These are phyloP conservation scores for Penicillium sp. DNA, from an alignment of 2,329 filamentous ascomycete genomes.

Conservation along the genomic window DNA sequence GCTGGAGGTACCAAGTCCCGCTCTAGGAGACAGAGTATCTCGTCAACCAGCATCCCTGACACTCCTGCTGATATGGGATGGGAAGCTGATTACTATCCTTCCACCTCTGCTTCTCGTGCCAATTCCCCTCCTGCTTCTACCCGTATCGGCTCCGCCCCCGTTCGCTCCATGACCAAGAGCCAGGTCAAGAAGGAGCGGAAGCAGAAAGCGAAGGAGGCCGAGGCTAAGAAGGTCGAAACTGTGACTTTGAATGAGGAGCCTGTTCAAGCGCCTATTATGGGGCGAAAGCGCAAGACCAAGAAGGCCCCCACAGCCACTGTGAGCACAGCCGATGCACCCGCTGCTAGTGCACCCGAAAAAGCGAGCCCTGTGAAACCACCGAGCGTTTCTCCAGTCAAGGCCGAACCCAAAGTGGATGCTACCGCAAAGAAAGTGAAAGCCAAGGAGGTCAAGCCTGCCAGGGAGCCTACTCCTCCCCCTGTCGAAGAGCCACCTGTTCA, in stretches of 20 bases:
- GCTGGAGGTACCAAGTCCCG: conserved; percentile 31
- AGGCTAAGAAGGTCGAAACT: conserved; percentile 44
- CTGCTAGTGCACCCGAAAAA: conserved; percentile 15
- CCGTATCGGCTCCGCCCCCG: conserved; percentile 59
- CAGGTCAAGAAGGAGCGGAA: conserved; percentile 60
- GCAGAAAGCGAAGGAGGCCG: conserved; percentile 49
- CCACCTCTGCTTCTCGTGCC: conserved; percentile 58
- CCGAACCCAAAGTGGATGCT: conserved; percentile 22
- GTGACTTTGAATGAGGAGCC: conserved; percentile 47
- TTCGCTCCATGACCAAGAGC: conserved; percentile 60
- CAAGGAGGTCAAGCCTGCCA: conserved; percentile 22
- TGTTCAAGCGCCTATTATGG: conserved; percentile 60
- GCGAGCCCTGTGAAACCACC: conserved; percentile 17
- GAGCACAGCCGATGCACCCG: conserved; percentile 15
- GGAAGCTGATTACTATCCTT: conserved; percentile 58
- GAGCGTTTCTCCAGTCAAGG: conserved; percentile 21
- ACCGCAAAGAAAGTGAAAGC: conserved; percentile 23
- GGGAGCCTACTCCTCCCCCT: conserved; percentile 21
- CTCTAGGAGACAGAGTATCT: conserved; percentile 44
- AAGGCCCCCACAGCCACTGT: conserved; percentile 37
- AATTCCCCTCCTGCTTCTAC: conserved; percentile 54
- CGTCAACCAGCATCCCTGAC: conserved; percentile 58
- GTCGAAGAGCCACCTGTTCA: conserved; percentile 21
- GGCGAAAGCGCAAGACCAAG: conserved; percentile 60
- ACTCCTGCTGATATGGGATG: conserved; percentile 60